Base-by-base conservation (phyloP, 2,329 filamentous ascomycete genomes). In the Pseudogymnoascus sp. region DNA sequence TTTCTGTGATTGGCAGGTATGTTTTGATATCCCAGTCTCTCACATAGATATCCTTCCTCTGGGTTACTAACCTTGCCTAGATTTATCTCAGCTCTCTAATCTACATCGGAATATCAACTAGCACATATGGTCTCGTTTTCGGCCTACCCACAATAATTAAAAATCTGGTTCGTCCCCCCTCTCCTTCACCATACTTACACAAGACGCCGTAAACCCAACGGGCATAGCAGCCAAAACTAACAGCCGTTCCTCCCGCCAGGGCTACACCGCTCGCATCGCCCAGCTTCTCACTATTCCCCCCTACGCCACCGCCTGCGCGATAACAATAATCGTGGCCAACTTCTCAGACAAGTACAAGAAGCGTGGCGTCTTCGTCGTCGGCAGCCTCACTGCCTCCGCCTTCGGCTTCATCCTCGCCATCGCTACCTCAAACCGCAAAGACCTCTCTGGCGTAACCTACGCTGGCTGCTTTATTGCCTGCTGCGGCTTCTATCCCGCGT, bases 221-320 rank as follows among this genome's bases (percentile, higher is more conserved):
- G 83, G 2, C 86, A 85, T 63, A n/a, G n/a, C 29, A 59, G 18
- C 12, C 21, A 36, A 34, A 34, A 31, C 40, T 63, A 36, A 45
- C 67, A 5, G 65, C 65, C 65, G 66, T 68, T 11, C 61, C 2
- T 39, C 40, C 5, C 62, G 42, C 10, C 60, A 67, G 2, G 67
- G 66, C 3, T 68, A 66, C 70, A 78, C 76, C 8, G 51, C 45
- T 14, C 80, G 80, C 34, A 69, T 69, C n/a, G 75, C 82, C 70
- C 62, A 83, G 77, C 68, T 84, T 76, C 63, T 71, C 61, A 65
- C 62, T 12, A 66, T 69, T 1, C 78, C 81, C 6, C 81, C 86
- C 66, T 81, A 83, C 72, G 81, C 88, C 69, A 81, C 84, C 0
- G 87, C 89, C 12, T 85, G 87, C 60, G 82, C 84, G 4, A 70